A percentile compares a stretch with the other conserved stretches of the same genome.
Conservation (phyloP, 805 yeast species). For the Naumovozyma castellii region DNA sequence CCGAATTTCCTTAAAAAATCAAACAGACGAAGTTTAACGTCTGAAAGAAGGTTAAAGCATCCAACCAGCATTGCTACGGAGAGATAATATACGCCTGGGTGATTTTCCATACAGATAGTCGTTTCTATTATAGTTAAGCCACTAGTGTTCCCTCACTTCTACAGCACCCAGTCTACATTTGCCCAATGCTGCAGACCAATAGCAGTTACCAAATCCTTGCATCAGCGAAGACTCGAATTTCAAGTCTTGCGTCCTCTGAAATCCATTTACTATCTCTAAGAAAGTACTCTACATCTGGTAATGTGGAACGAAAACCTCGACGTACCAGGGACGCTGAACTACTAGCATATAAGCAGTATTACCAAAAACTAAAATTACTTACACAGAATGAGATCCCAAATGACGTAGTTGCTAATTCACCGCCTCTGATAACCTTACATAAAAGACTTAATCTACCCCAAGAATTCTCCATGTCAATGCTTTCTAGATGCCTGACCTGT, state of each 20-base stretch:
- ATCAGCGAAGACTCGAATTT: not conserved
- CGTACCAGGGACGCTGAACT: slow-evolving; percentile 9
- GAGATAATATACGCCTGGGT: not conserved
- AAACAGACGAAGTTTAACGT: not conserved
- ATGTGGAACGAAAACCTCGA: not conserved
- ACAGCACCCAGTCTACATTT: not conserved
- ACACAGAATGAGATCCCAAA: slow-evolving; percentile 30
- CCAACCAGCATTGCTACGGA: not conserved
- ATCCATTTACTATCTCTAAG: not conserved
- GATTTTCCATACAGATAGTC: too few relatives aligned
- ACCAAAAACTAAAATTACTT: slow-evolving; percentile 10
- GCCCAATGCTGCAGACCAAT: not conserved
- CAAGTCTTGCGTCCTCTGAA: not conserved
- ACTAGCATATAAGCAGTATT: slow-evolving; percentile 19
- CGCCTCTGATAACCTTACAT: slow-evolving; percentile 72
- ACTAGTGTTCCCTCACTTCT: too few relatives aligned
- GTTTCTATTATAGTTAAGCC: too few relatives aligned
- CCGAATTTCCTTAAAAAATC: not conserved
- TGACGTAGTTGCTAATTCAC: slow-evolving; percentile 47
- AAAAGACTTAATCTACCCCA: slow-evolving; percentile 60
- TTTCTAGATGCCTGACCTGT: slow-evolving; percentile 76
- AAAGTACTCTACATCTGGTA: not conserved
- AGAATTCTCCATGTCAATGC: slow-evolving; percentile 47
- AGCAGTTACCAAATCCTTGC: not conserved
- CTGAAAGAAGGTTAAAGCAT: not conserved